phyloP scores from a whole-genome alignment of 352 stramenopile genomes.

The Globisporangium abappressorium region DNA sequence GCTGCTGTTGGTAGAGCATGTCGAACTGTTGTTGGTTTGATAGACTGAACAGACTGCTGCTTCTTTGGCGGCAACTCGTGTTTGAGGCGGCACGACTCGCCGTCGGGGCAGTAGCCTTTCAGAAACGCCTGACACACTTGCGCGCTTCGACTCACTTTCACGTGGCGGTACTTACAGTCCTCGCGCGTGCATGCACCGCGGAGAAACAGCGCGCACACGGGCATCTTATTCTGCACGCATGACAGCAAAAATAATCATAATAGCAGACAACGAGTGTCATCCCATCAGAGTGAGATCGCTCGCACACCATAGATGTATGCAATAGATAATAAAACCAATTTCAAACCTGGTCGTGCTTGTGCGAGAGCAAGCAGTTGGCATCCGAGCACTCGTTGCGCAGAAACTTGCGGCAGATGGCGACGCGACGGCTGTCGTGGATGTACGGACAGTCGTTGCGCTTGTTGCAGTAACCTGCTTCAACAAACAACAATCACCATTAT shows the following conservation, averaged over 20 bases:
- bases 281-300: conserved; percentile 1
- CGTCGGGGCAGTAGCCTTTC: conserved; percentile 64
- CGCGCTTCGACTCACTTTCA: conserved; percentile 73
- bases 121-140: conserved; percentile 63
- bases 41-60: not conserved
- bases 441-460: conserved; percentile 78
- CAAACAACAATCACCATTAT: conserved; percentile 5
- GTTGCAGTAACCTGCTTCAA: conserved; percentile 65
- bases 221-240: conserved; percentile 70
- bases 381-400: conserved; percentile 62
- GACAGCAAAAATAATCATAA: not conserved
- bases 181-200: conserved; percentile 69
- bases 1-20: conserved; percentile 1
- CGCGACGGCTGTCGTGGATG: conserved; percentile 81
- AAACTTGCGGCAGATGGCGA: conserved; percentile 81
- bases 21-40: not conserved
- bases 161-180: conserved; percentile 73
- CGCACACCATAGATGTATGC: not conserved
- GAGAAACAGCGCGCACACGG: conserved; percentile 78
- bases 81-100: conserved; percentile 47
- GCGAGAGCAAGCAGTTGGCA: conserved; percentile 59
- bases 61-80: conserved; percentile 57
- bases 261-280: not conserved
- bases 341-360: conserved; percentile 72
- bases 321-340: not conserved